Evolutionary conservation across 106 monocot species (phyloP).

Genomic region (Agapanthus africanus): DNA sequence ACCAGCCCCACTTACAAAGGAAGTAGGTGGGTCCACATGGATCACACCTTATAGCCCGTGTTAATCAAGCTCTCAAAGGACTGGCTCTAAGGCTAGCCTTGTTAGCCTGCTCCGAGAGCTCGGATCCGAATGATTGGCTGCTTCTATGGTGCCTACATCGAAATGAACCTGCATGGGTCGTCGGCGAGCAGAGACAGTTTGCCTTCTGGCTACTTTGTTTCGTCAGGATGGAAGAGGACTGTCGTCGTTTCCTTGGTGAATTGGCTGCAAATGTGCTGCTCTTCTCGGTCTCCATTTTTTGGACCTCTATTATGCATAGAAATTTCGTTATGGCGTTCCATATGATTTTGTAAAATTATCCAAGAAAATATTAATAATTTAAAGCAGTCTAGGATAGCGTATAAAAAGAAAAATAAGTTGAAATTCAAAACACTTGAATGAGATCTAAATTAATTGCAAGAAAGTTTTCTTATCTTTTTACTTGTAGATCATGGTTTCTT

Average conservation of each 20-base stretch:
- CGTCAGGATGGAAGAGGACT: background rate
- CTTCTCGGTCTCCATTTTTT: background rate
- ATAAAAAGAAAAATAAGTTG: too few relatives aligned
- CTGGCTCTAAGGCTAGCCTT: background rate
- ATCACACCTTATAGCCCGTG: too few relatives aligned
- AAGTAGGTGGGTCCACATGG: too few relatives aligned
- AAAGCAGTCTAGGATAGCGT: too few relatives aligned
- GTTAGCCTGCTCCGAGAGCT: background rate
- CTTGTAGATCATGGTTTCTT: too few relatives aligned
- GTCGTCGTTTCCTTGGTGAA: background rate
- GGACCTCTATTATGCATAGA: background rate
- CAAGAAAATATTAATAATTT: background rate
- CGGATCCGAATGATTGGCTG: conserved; percentile 2
- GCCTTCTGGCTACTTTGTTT: conserved; percentile 16
- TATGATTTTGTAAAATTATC: too few relatives aligned
- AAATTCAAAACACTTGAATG: too few relatives aligned
- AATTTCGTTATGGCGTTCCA: background rate
- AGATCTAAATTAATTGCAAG: too few relatives aligned
- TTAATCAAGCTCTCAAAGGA: too few relatives aligned
- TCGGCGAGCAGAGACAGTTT: conserved; percentile 32
- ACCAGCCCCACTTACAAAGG: too few relatives aligned
- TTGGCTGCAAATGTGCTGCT: background rate
- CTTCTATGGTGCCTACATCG: conserved; percentile 24
- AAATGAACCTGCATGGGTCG: conserved; percentile 30
- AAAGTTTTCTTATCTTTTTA: too few relatives aligned